phyloP scores from a whole-genome alignment of 1,284 basidiomycete species.

The Papiliotrema flavescens region DNA sequence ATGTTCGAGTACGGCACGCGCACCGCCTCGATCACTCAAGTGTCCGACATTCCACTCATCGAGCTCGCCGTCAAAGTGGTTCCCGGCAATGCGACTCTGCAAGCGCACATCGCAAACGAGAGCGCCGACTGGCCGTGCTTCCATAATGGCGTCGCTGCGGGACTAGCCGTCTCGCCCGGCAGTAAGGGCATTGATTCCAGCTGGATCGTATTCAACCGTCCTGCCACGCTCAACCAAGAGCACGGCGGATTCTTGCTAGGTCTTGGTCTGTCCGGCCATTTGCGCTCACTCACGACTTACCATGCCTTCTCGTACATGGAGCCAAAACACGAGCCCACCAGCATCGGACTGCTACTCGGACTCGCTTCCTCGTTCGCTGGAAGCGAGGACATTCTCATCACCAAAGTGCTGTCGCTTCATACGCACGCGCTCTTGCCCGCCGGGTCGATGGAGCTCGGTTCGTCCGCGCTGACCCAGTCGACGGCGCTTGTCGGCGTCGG shows the following conservation, averaged over 20 bases:
- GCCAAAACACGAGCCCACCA: slow-evolving; percentile 90
- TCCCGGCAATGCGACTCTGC: slow-evolving; percentile 51
- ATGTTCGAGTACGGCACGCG: slow-evolving; percentile 74
- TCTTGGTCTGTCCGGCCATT: slow-evolving; percentile 84
- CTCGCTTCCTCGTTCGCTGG: slow-evolving; percentile 89
- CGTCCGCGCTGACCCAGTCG: slow-evolving; percentile 83
- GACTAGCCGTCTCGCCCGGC: slow-evolving; percentile 73
- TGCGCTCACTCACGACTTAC: slow-evolving; percentile 82
- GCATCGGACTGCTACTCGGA: slow-evolving; percentile 87
- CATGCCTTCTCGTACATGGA: slow-evolving; percentile 80
- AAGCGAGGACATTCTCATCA: slow-evolving; percentile 78
- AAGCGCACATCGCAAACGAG: slow-evolving; percentile 59
- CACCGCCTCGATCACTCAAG: slow-evolving; percentile 65
- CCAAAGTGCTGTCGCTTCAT: slow-evolving; percentile 86
- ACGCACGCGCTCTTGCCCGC: slow-evolving; percentile 86
- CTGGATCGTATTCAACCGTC: slow-evolving; percentile 91
- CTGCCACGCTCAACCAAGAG: slow-evolving; percentile 75
- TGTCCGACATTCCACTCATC: slow-evolving; percentile 73
- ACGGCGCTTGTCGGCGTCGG: slow-evolving; percentile 87
- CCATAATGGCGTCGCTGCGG: slow-evolving; percentile 93
- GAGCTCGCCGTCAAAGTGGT: slow-evolving; percentile 72
- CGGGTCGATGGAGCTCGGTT: slow-evolving; percentile 80
- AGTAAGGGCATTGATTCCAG: slow-evolving; percentile 77
- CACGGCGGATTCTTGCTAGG: slow-evolving; percentile 95
- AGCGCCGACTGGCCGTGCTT: slow-evolving; percentile 89